Evolutionary conservation across 495 filamentous ascomycete genomes (phyloP).

Genomic region (Penicillium longicatenatum): DNA sequence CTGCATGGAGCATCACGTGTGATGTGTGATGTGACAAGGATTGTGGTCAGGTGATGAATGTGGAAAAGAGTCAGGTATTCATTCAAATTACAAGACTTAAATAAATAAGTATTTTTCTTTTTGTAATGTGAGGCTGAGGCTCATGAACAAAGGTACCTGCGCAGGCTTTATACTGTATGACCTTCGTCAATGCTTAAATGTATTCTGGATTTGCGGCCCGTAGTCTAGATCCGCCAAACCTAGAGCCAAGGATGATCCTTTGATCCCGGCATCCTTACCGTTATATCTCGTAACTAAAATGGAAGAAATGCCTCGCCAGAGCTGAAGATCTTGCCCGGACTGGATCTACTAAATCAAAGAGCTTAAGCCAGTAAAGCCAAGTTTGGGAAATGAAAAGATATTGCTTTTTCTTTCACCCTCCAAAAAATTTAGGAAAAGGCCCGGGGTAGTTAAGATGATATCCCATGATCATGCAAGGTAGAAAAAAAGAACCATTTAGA

Average conservation of each 20-base stretch:
- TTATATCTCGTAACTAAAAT: not conserved
- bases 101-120: not conserved
- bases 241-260: slow-evolving; percentile 3
- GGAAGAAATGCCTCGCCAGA: too few relatives aligned
- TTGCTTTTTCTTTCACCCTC: slow-evolving; percentile 21
- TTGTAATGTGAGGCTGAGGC: not conserved
- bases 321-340: not conserved
- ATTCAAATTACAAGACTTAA: not conserved
- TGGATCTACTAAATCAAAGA: not conserved
- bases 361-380: not conserved
- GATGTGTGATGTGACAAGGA: slow-evolving; percentile 9
- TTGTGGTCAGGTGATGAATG: slow-evolving; percentile 3
- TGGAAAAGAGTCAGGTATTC: not conserved
- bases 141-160: too few relatives aligned
- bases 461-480: slow-evolving; percentile 31
- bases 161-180: too few relatives aligned
- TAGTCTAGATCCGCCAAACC: not conserved
- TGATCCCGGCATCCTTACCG: not conserved
- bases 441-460: slow-evolving; percentile 19
- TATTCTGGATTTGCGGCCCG: slow-evolving; percentile 4
- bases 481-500: slow-evolving; percentile 20
- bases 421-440: slow-evolving; percentile 22
- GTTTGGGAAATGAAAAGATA: slow-evolving; percentile 7
- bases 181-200: not conserved
- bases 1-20: slow-evolving; percentile 10